Evolutionary conservation across 2,329 filamentous ascomycete genomes (phyloP), one percentile per base, ranked within the genome.

Genomic region (Chalara sp.): DNA sequence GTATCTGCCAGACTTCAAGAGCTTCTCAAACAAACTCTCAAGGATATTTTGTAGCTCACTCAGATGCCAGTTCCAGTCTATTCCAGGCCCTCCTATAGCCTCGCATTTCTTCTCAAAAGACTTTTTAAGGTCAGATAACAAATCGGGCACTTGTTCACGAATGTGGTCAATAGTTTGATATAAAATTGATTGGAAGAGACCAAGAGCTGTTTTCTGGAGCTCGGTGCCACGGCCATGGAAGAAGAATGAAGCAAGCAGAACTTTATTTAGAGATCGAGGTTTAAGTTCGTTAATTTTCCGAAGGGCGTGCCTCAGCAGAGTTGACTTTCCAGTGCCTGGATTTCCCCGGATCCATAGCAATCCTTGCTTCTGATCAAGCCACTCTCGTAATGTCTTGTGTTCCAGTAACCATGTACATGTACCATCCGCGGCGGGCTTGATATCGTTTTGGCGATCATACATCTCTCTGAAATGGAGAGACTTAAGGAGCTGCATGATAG

Each of bases 331-430:
- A 2, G 62, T 61, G 6, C 67, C 67, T 1, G 68, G 65, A 29
- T 69, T 69, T 1, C 68, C 68, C 35, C 64, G 65, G 28, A 70
- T 64, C 67, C 65, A 69, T n/a, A 68, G 63, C 2, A 67, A 4
- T 5, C 51, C 59, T 43, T 32, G 33, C 21, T 59, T 28, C 2
- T 30, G 1, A 4, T 3, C 2, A 6, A 44, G 11, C 64, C 65
- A 67, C 4, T 35, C 47, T 11, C 6, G 52, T 39, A 53, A 67
- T 0, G 32, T 47, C 4, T 53, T 4, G 41, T 67, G 59, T 44
- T 44, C 8, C 48, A 54, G 49, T 5, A 68, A 47, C 65, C 65
- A 68, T 31, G 57, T 32, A 55, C 60, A 68, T 5, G 66, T 68
- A 1, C 61, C 57, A 0, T 50, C 44, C 6, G 13, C 46, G 8